phyloP scores from a whole-genome alignment of 106 monocot species.

The Acorus gramineus region DNA sequence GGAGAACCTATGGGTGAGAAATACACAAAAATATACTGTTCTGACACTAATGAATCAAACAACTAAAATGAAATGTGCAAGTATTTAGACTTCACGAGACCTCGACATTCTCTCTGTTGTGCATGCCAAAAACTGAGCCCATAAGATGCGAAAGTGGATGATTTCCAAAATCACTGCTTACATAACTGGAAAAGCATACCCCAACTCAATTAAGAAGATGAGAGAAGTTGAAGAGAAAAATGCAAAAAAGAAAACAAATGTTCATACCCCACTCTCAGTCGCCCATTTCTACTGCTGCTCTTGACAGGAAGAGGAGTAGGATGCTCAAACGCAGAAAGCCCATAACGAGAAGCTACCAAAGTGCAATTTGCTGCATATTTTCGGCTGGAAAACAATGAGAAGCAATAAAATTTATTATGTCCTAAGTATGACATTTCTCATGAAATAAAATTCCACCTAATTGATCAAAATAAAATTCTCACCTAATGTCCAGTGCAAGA shows the following conservation, averaged over 20 bases:
- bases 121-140: slow-evolving; percentile 99
- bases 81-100: slow-evolving; percentile 11
- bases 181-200: slow-evolving; percentile 48
- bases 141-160: slow-evolving; percentile 94
- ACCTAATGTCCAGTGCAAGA: slow-evolving; percentile 96
- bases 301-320: slow-evolving; percentile 64
- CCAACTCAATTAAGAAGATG: background rate
- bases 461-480: background rate
- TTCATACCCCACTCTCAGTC: slow-evolving; percentile 82
- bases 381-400: slow-evolving; percentile 31
- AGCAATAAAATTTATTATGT: background rate
- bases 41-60: too few species aligned
- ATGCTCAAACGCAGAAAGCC: slow-evolving; percentile 60
- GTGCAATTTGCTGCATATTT: slow-evolving; percentile 92
- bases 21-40: too few species aligned
- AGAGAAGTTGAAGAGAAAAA: background rate
- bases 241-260: background rate
- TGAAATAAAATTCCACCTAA: background rate
- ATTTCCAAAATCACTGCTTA: slow-evolving; percentile 98
- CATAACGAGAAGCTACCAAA: slow-evolving; percentile 80
- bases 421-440: background rate
- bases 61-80: too few species aligned
- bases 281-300: slow-evolving; percentile 37
- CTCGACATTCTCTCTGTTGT: slow-evolving; percentile 78
- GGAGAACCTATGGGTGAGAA: too few species aligned